Conservation (phyloP, 345 rosid species). For the Hibiscus mutabilis region DNA sequence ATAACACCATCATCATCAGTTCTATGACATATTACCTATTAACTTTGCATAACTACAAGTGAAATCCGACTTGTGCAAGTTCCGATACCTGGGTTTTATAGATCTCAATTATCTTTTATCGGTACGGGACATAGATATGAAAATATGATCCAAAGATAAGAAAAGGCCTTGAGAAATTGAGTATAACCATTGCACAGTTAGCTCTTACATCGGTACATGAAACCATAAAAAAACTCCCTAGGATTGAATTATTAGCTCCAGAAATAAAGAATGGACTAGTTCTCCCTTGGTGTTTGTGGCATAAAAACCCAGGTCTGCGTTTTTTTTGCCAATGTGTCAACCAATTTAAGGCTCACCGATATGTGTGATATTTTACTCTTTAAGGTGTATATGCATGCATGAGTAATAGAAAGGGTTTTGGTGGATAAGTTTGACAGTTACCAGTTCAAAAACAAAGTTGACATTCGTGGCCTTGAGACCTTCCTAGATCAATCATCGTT, state of each 20-base stretch:
- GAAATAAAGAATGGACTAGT: background rate
- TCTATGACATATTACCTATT: background rate
- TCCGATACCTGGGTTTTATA: background rate
- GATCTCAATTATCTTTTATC: constrained; percentile 6
- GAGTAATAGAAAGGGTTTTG: background rate
- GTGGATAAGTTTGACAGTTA: constrained; percentile 19
- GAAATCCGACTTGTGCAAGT: background rate
- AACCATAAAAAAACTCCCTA: background rate
- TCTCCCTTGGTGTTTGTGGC: background rate
- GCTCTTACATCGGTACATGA: background rate
- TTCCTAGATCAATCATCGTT: constrained; percentile 41
- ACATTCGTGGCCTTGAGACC: constrained; percentile 15
- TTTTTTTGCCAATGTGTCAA: background rate
- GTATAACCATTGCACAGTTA: no score
- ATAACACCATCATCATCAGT: constrained; percentile 3
- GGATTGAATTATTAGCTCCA: background rate
- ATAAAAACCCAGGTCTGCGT: background rate
- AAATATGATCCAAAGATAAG: background rate
- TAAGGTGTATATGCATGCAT: constrained; percentile 5
- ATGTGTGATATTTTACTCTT: constrained; percentile 7
- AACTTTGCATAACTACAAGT: background rate
- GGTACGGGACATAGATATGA: background rate
- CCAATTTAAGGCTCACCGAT: constrained; percentile 13
- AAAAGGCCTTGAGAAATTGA: background rate
- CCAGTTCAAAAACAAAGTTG: constrained; percentile 34